Conservation (phyloP, 331 rosid species). For the Malus hybrid region DNA sequence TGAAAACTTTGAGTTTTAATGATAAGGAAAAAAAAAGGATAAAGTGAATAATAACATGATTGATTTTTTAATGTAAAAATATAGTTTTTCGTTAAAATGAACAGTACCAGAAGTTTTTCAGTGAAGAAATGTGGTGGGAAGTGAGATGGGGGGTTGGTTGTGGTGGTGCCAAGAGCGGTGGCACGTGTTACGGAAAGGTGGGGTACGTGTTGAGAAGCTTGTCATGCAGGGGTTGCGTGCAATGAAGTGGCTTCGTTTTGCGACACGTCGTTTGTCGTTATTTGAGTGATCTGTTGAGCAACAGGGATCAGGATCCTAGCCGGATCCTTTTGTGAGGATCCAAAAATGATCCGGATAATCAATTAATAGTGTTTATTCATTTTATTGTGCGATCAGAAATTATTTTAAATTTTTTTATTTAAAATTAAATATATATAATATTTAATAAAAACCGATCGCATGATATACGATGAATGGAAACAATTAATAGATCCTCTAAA, state of each 20-base stretch:
- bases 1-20: too few species aligned
- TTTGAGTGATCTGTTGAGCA: neutral
- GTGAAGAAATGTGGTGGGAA: neutral
- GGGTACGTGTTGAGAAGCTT: conserved; percentile 30
- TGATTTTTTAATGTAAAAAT: too few species aligned
- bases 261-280: conserved; percentile 31
- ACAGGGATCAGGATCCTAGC: too few species aligned
- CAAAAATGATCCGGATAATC: rapidly evolving
- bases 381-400: rapidly evolving
- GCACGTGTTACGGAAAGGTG: conserved; percentile 25
- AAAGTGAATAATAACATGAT: too few species aligned
- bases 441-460: rapidly evolving
- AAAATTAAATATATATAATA: too few species aligned
- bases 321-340: neutral
- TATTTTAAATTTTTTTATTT: too few species aligned
- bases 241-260: neutral
- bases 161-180: neutral
- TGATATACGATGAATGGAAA: too few species aligned
- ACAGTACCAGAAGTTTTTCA: too few species aligned
- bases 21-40: too few species aligned
- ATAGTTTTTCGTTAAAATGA: too few species aligned
- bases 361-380: too few species aligned
- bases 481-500: too few species aligned
- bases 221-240: conserved; percentile 65
- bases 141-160: neutral